These are phyloP conservation scores for Bimuria novae-zelandiae DNA, from an alignment of 2,329 filamentous ascomycete species.

Conservation along the genomic window DNA sequence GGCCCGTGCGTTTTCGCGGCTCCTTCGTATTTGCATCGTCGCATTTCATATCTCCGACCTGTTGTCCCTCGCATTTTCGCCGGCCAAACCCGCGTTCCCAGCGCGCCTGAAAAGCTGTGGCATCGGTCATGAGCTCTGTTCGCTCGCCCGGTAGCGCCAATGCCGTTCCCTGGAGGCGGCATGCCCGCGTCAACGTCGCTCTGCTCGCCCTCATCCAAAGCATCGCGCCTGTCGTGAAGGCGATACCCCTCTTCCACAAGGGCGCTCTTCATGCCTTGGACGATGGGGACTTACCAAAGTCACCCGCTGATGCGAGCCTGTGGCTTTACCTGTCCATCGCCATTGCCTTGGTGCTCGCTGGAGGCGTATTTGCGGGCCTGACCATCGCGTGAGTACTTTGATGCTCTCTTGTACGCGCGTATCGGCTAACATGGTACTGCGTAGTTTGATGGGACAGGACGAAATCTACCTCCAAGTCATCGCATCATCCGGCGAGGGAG, in stretches of 20 bases:
- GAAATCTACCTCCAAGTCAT: conserved; percentile 98
- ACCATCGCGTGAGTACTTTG: conserved; percentile 73
- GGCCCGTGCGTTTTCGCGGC: conserved; percentile 5
- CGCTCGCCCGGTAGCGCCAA: conserved; percentile 28
- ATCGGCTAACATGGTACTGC: conserved; percentile 32
- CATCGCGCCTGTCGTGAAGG: conserved; percentile 39
- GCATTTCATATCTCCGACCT: no score
- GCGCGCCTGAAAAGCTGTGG: conserved; percentile 27
- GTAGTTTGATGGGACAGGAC: conserved; percentile 72
- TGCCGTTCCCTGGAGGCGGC: conserved; percentile 31
- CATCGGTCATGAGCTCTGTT: conserved; percentile 34
- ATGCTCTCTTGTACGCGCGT: neutral
- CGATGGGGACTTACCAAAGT: conserved; percentile 40
- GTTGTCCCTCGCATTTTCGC: no score
- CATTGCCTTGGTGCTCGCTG: conserved; percentile 78
- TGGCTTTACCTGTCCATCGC: conserved; percentile 84
- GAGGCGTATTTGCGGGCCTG: conserved; percentile 91
- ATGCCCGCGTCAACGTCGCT: conserved; percentile 31
- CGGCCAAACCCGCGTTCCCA: conserved; percentile 7
- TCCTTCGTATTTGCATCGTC: no score
- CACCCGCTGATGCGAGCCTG: conserved; percentile 63
- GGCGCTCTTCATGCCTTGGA: conserved; percentile 23
- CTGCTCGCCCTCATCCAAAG: conserved; percentile 37
- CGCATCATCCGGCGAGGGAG: conserved; percentile 78
- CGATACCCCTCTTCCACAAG: conserved; percentile 38